Percentiles rank a stretch among this genome's conserved stretches.
Conservation (phyloP, 345 rosid species). For the Salix caprea region DNA sequence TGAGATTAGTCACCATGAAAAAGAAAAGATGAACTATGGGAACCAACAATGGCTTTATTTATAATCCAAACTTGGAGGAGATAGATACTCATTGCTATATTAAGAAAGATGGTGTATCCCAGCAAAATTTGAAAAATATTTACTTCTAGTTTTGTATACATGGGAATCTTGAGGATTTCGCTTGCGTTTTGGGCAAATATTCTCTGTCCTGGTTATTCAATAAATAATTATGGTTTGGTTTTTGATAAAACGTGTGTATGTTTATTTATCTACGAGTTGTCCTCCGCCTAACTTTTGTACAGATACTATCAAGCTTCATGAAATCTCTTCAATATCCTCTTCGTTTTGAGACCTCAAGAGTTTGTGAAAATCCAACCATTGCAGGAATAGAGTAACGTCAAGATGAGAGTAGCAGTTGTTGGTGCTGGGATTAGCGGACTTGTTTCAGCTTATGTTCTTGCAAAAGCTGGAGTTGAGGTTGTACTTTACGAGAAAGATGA, state of each 20-base stretch:
- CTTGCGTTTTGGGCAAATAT: too few species aligned
- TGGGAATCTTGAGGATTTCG: too few species aligned
- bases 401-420: constrained; percentile 58
- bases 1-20: background rate
- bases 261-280: background rate
- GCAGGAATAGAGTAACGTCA: background rate
- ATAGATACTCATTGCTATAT: too few species aligned
- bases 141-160: too few species aligned
- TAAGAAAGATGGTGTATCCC: too few species aligned
- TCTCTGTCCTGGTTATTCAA: background rate
- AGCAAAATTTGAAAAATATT: too few species aligned
- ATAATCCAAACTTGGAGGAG: too few species aligned
- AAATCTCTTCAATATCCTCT: background rate
- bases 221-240: too few species aligned
- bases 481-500: constrained; percentile 60
- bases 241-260: background rate
- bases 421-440: constrained; percentile 67
- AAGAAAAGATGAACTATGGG: background rate
- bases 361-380: background rate
- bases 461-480: constrained; percentile 39
- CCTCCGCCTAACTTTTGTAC: too few species aligned
- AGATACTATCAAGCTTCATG: background rate
- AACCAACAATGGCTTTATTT: background rate
- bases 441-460: constrained; percentile 50
- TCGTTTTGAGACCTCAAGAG: background rate